These are phyloP conservation scores for Capsella bursapastoris DNA, from an alignment of 345 rosid species.

Conservation along the genomic window DNA sequence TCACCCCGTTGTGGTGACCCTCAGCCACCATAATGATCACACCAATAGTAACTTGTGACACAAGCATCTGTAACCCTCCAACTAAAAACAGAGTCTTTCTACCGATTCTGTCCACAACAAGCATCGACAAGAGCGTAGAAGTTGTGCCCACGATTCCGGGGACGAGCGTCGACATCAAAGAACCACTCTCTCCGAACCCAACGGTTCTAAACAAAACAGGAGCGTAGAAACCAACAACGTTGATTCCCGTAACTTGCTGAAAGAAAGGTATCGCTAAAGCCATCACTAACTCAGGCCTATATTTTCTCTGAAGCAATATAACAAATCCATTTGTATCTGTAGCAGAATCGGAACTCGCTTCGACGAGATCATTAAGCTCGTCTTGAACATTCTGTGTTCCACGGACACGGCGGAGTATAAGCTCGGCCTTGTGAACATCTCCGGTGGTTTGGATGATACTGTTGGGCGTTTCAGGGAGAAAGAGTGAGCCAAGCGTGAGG, in stretches of 20 bases:
- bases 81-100: slow-evolving; percentile 54
- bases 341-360: slow-evolving; percentile 46
- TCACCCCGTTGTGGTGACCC: slow-evolving; percentile 56
- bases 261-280: slow-evolving; percentile 72
- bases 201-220: slow-evolving; percentile 72
- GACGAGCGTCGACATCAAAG: slow-evolving; percentile 59
- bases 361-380: slow-evolving; percentile 67
- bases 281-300: slow-evolving; percentile 76
- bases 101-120: slow-evolving; percentile 64
- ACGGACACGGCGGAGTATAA: slow-evolving; percentile 56
- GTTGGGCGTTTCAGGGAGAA: slow-evolving; percentile 79
- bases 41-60: slow-evolving; percentile 59
- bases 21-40: slow-evolving; percentile 48
- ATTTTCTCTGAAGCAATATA: slow-evolving; percentile 50
- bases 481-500: slow-evolving; percentile 62
- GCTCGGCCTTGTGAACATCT: slow-evolving; percentile 50
- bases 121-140: slow-evolving; percentile 59
- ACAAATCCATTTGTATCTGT: slow-evolving; percentile 44
- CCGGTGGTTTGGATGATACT: slow-evolving; percentile 59
- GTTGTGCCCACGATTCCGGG: slow-evolving; percentile 55
- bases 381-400: slow-evolving; percentile 61
- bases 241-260: slow-evolving; percentile 76
- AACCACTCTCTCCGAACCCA: slow-evolving; percentile 66
- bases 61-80: slow-evolving; percentile 70
- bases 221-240: slow-evolving; percentile 72